Base-by-base conservation (phyloP, 2,329 filamentous ascomycete genomes). In the Epichloe coenophiala region DNA sequence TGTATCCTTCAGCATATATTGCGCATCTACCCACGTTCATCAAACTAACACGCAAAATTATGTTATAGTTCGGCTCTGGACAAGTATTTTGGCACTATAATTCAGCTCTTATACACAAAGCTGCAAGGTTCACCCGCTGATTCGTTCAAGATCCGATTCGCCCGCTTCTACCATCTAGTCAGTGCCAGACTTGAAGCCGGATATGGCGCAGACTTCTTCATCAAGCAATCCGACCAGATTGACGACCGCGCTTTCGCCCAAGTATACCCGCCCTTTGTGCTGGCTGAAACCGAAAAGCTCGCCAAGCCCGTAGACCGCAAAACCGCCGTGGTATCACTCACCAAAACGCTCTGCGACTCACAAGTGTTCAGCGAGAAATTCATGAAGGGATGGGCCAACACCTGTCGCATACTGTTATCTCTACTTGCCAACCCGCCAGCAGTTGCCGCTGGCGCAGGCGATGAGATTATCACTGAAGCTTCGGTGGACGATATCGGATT, bases 401-500 rank as follows among this genome's bases (percentile, higher is more conserved):
- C 89, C 3, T 93, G 88, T 63, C 86, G 91, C 63, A 83, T 86
- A n/a, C 75, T 98, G 53, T 77, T 98, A 41, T 88, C 91, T 59
- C 76, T 97, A 13, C 76, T 98, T 7, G 84, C 91, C 63, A 94
- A 95, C 67, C 88, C 91, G 27, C 90, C 91, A 2, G 69, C 72
- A 37, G 78, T 91, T 4, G 70, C 77, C 6, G 70, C 73, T 15
- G 78, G 83, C 1, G 71, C 76, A 37, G 83, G 84, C 51, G 83
- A 88, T 56, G 88, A 94, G 57, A 71, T 87, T 47, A 83, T 95
- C 55, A 79, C 81, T 11, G 93, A 97, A 63, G 83, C 88, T 3
- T 91, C 97, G 60, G 86, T 95, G 27, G 93, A 98, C 60, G 93
- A 98, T 64, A 82, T 96, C 57, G 84, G 88, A 31, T 98, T 98